Conservation (phyloP, 2,329 filamentous ascomycete species). For the Colletotrichum sp. region DNA sequence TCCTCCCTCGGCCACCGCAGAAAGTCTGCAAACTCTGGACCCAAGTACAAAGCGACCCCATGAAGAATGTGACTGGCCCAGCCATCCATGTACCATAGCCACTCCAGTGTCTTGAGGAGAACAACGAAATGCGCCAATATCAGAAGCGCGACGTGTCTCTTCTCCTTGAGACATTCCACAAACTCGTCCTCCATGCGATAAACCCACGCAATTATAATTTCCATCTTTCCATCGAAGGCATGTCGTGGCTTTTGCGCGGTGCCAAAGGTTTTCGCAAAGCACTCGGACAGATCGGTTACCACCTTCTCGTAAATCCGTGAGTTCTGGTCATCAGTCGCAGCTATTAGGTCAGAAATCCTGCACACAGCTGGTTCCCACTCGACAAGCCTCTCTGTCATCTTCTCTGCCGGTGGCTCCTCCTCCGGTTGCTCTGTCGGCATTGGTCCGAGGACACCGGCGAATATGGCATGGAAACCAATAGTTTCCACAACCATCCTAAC, state of each 20-base stretch:
- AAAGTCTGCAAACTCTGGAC: slow-evolving; percentile 5
- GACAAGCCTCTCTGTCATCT: neutral
- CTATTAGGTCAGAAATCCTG: slow-evolving; percentile 1
- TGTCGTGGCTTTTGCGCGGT: neutral
- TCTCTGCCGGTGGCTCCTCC: neutral
- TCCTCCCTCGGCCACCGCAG: slow-evolving; percentile 27
- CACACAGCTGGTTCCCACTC: slow-evolving; percentile 19
- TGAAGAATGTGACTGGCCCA: slow-evolving; percentile 22
- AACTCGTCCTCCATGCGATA: slow-evolving; percentile 16
- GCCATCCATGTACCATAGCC: slow-evolving; percentile 24
- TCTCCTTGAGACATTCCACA: slow-evolving; percentile 8
- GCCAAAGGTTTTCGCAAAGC: slow-evolving; percentile 14
- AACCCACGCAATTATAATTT: slow-evolving; percentile 18
- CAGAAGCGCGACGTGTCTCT: slow-evolving; percentile 15
- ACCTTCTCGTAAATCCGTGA: neutral
- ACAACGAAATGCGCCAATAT: slow-evolving; percentile 24
- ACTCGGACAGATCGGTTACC: neutral
- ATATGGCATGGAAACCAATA: slow-evolving; percentile 18
- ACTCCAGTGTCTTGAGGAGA: slow-evolving; percentile 15
- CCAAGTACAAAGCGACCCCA: neutral
- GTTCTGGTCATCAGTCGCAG: neutral
- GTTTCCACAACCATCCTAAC: slow-evolving; percentile 23
- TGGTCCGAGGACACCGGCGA: slow-evolving; percentile 13
- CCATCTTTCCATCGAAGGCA: neutral
- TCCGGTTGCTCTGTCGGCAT: neutral